A percentile compares a stretch with the other conserved stretches of the same genome.
phyloP scores from a whole-genome alignment of 345 rosid genomes.

The Linum lewisii region DNA sequence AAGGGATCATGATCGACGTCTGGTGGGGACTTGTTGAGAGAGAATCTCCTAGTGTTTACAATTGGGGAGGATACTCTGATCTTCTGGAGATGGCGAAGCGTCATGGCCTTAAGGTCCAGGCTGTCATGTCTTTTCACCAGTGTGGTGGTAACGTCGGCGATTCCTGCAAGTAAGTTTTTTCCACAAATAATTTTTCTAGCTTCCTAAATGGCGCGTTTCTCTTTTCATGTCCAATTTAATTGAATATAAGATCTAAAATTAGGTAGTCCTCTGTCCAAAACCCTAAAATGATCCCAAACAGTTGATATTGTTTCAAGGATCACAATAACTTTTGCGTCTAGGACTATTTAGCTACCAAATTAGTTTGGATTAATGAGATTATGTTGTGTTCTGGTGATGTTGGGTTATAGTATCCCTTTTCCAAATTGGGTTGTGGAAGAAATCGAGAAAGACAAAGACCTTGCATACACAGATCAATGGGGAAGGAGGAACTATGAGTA shows the following conservation, averaged over 20 bases:
- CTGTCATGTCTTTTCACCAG: constrained; percentile 98
- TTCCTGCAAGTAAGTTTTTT: constrained; percentile 59
- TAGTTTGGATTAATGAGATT: neutral
- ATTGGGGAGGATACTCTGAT: constrained; percentile 92
- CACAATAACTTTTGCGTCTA: neutral
- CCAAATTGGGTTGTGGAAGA: constrained; percentile 88
- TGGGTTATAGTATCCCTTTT: constrained; percentile 65
- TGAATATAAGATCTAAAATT: neutral
- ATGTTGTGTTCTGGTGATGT: neutral
- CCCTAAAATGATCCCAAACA: neutral
- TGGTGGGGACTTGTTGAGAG: constrained; percentile 99
- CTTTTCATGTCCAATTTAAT: too few species aligned
- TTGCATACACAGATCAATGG: constrained; percentile 99
- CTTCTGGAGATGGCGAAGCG: constrained; percentile 80
- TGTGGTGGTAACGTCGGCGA: constrained; percentile 99
- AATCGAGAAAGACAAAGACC: constrained; percentile 54
- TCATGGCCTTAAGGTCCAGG: constrained; percentile 89
- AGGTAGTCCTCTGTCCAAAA: neutral
- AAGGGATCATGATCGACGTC: constrained; percentile 93
- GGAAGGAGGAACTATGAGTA: constrained; percentile 90
- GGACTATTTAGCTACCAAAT: neutral
- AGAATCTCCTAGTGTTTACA: constrained; percentile 63
- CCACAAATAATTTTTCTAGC: neutral
- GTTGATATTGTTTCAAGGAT: neutral
- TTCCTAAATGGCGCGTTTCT: neutral